phyloP scores from a whole-genome alignment of 345 rosid species.

The Sisymbrium altissimum region DNA sequence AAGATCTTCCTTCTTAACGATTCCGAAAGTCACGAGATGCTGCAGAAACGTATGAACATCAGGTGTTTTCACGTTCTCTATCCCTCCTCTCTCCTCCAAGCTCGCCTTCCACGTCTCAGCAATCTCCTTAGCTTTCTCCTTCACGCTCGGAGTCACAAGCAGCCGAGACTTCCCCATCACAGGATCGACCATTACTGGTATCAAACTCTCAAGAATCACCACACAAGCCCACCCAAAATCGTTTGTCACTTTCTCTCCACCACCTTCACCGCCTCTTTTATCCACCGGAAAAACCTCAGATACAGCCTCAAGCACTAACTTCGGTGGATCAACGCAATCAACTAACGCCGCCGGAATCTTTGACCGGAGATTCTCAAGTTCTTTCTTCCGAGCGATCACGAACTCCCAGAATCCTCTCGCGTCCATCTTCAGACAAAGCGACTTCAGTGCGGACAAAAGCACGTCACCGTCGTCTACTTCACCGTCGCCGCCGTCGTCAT shows the following conservation, averaged over 20 bases:
- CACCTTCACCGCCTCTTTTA: constrained; percentile 36
- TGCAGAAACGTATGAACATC: constrained; percentile 93
- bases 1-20: constrained; percentile 74
- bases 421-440: constrained; percentile 57
- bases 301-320: constrained; percentile 68
- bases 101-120: constrained; percentile 90
- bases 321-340: constrained; percentile 80
- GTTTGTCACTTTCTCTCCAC: constrained; percentile 26
- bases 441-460: constrained; percentile 40
- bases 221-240: constrained; percentile 97
- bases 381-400: constrained; percentile 63
- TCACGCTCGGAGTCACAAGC: constrained; percentile 63
- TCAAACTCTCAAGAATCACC: constrained; percentile 71
- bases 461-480: constrained; percentile 76
- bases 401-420: constrained; percentile 64
- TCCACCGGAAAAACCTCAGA: constrained; percentile 85
- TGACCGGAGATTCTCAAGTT: constrained; percentile 52
- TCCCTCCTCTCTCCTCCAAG: constrained; percentile 87
- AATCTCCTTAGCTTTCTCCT: constrained; percentile 62
- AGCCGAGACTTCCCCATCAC: constrained; percentile 71
- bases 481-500: constrained; percentile 41
- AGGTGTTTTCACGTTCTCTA: constrained; percentile 87
- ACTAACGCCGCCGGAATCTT: constrained; percentile 57
- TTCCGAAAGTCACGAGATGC: constrained; percentile 86
- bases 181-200: constrained; percentile 78